These are phyloP conservation scores for Polytrichum commune DNA, from an alignment of 225 moss, liverwort and hornwort genomes.

Conservation along the genomic window DNA sequence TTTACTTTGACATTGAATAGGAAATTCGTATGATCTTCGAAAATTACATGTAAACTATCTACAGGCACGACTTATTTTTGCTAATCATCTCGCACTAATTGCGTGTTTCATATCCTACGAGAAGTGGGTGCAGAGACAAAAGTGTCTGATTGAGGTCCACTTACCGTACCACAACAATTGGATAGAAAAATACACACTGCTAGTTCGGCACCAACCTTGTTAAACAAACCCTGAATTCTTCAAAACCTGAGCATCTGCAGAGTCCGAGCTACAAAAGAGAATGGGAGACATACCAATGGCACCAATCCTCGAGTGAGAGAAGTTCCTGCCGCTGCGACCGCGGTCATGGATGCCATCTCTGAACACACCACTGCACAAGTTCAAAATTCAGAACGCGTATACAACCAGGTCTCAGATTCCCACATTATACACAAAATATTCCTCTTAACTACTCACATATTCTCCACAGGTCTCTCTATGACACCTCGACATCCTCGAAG, in stretches of 20 bases:
- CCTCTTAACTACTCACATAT: too few species aligned
- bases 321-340: conserved; percentile 20
- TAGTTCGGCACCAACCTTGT: not conserved
- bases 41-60: too few species aligned
- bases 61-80: too few species aligned
- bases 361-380: not conserved
- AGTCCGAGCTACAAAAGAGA: not conserved
- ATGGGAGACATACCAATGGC: conserved; percentile 15
- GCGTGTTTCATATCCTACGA: not conserved
- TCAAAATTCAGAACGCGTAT: too few species aligned
- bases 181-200: not conserved
- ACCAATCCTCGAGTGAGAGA: conserved; percentile 19
- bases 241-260: not conserved
- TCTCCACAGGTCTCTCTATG: too few species aligned
- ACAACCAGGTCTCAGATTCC: too few species aligned
- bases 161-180: not conserved
- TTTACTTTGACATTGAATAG: too few species aligned
- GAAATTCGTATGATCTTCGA: too few species aligned
- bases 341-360: conserved; percentile 37
- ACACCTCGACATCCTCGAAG: too few species aligned
- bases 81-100: too few species aligned
- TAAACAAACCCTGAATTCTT: not conserved
- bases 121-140: not conserved
- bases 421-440: too few species aligned
- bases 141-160: not conserved